A percentile compares a stretch with the other conserved stretches of the same genome.
These are phyloP conservation scores for Cercospora sp. DNA, from an alignment of 2,329 filamentous ascomycete species.

Conservation along the genomic window DNA sequence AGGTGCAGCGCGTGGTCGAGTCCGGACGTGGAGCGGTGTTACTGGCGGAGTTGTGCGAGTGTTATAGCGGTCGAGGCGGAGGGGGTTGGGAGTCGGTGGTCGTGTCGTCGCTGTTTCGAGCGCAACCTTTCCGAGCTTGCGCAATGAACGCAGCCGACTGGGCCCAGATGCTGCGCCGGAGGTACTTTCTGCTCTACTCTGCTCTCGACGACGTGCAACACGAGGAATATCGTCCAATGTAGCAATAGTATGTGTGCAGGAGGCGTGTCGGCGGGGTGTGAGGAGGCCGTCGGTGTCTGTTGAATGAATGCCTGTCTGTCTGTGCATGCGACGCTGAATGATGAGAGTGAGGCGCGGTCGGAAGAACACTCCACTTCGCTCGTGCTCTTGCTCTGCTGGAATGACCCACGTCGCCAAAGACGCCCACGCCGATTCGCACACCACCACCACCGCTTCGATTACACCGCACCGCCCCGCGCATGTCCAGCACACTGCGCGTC, in stretches of 20 bases:
- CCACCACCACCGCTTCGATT: background rate
- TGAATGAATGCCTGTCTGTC: background rate
- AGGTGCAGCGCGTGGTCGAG: background rate
- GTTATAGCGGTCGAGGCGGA: background rate
- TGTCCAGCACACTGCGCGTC: background rate
- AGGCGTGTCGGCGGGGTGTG: background rate
- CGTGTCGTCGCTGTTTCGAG: slow-evolving; percentile 3
- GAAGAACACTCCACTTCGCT: background rate
- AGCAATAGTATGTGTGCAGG: background rate
- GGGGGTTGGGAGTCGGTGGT: slow-evolving; percentile 1
- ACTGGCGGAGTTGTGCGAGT: background rate
- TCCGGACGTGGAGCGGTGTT: background rate
- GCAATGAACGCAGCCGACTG: background rate
- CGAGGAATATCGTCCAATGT: background rate
- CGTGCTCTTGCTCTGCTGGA: slow-evolving; percentile 4
- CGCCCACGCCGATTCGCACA: background rate
- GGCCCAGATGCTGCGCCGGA: background rate
- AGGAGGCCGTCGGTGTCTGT: background rate
- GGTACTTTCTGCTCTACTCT: background rate
- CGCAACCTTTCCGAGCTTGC: slow-evolving; percentile 1
- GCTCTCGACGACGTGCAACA: background rate
- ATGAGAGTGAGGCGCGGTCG: background rate
- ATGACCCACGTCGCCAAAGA: slow-evolving; percentile 4
- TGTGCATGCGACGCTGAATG: background rate
- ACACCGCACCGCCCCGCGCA: background rate